A percentile compares a stretch with the other conserved stretches of the same genome.
phyloP scores from a whole-genome alignment of 1,284 basidiomycete genomes.

The Ganoderma sp. region DNA sequence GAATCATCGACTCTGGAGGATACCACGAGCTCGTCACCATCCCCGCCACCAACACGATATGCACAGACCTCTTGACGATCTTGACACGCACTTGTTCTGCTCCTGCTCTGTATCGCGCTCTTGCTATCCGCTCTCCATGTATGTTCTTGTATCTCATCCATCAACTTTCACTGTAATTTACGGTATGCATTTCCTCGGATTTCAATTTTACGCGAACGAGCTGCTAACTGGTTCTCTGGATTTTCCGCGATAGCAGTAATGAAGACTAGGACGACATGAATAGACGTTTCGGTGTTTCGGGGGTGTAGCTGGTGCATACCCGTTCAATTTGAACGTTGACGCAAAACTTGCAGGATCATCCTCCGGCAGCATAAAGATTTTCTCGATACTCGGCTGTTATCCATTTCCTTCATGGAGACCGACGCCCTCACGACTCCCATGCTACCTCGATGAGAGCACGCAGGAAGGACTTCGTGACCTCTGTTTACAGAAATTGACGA shows the following conservation, averaged over 20 bases:
- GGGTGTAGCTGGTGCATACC: neutral
- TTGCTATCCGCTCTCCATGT: neutral
- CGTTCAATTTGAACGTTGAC: too few species aligned
- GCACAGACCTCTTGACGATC: neutral
- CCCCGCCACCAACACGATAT: neutral
- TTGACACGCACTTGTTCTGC: neutral
- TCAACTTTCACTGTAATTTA: neutral
- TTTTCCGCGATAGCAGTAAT: neutral
- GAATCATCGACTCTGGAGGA: neutral
- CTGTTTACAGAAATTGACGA: neutral
- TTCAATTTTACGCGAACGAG: neutral
- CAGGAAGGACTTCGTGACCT: neutral
- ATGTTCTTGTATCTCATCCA: neutral
- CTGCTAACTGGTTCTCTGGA: neutral
- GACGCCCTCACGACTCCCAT: too few species aligned
- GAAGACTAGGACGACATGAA: neutral
- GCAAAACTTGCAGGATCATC: too few species aligned
- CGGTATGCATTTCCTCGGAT: neutral
- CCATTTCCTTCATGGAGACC: too few species aligned
- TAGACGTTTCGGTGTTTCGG: neutral
- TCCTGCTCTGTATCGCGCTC: neutral
- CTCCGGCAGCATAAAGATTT: too few species aligned
- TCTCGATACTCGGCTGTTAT: too few species aligned
- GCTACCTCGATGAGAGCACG: too few species aligned
- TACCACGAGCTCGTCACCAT: neutral